A percentile compares a stretch with the other conserved stretches of the same genome.
Conservation (phyloP, 2,329 filamentous ascomycete genomes). For the Aureobasidium subglaciale region DNA sequence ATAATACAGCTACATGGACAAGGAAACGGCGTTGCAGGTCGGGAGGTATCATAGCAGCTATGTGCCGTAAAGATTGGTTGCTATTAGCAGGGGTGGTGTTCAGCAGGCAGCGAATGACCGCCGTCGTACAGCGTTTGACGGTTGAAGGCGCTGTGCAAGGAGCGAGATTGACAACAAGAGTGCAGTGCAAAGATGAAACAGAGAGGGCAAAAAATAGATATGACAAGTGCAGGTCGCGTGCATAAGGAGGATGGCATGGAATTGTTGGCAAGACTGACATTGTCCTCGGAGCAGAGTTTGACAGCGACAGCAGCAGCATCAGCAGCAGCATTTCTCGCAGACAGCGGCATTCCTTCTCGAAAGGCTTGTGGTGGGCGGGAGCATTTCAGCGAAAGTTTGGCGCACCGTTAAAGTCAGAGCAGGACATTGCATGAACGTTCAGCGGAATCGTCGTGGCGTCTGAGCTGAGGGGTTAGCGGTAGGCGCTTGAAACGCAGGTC, state of each 20-base stretch:
- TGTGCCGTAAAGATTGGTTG: conserved; percentile 13
- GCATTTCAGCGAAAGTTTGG: not conserved
- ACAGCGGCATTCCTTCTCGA: conserved; percentile 12
- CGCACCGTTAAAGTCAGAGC: not conserved
- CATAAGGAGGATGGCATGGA: not conserved
- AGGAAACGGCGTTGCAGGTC: conserved; percentile 5
- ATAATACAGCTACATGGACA: not conserved
- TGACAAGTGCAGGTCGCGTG: not conserved
- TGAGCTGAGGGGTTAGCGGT: conserved; percentile 10
- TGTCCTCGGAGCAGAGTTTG: no score
- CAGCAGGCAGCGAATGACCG: not conserved
- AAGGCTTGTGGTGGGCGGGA: not conserved
- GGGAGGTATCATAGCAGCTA: not conserved
- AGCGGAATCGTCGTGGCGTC: conserved; percentile 2
- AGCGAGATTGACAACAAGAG: conserved; percentile 7
- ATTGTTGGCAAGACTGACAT: no score
- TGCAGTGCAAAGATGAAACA: conserved; percentile 6
- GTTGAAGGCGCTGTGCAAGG: conserved; percentile 12
- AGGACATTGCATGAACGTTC: not conserved
- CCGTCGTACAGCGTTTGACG: conserved; percentile 10
- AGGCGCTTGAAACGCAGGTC: conserved; percentile 10
- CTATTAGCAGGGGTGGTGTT: not conserved
- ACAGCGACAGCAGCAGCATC: no score
- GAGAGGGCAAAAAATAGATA: not conserved
- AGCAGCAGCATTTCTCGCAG: not conserved